These are phyloP conservation scores for Solanum sejunctum DNA, from an alignment of 257 asterid species.

Conservation along the genomic window DNA sequence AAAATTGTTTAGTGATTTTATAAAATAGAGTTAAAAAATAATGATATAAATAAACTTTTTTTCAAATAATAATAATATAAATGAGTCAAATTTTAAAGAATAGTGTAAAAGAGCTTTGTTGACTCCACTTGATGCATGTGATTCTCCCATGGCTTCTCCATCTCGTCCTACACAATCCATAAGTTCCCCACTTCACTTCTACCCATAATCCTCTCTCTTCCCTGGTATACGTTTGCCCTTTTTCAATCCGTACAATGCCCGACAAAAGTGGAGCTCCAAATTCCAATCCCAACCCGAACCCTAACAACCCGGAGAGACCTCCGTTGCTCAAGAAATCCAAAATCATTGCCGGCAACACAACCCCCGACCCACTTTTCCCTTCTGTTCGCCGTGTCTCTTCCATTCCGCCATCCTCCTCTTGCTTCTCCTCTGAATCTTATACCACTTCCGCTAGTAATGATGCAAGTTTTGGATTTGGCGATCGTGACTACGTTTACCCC, in stretches of 20 bases:
- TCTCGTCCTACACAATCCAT: background rate
- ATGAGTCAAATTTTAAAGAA: no score
- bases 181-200: background rate
- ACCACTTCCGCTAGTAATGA: conserved; percentile 17
- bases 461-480: conserved; percentile 43
- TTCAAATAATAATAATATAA: no score
- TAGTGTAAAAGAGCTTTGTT: no score
- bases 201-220: background rate
- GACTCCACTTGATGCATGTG: background rate
- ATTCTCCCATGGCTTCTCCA: background rate
- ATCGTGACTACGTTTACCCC: conserved; percentile 88
- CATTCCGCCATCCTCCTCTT: conserved; percentile 13
- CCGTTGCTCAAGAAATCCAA: conserved; percentile 57
- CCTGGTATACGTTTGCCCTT: background rate
- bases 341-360: conserved; percentile 28
- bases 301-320: conserved; percentile 37
- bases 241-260: conserved; percentile 11
- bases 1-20: no score
- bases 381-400: conserved; percentile 52
- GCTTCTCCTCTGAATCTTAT: conserved; percentile 5
- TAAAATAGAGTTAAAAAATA: no score
- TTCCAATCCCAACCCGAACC: conserved; percentile 12
- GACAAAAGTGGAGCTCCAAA: conserved; percentile 25
- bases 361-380: conserved; percentile 40
- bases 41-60: no score